Evolutionary conservation across 106 monocot species (phyloP), one percentile per base, ranked within the genome.

Genomic region (Allium sativum): DNA sequence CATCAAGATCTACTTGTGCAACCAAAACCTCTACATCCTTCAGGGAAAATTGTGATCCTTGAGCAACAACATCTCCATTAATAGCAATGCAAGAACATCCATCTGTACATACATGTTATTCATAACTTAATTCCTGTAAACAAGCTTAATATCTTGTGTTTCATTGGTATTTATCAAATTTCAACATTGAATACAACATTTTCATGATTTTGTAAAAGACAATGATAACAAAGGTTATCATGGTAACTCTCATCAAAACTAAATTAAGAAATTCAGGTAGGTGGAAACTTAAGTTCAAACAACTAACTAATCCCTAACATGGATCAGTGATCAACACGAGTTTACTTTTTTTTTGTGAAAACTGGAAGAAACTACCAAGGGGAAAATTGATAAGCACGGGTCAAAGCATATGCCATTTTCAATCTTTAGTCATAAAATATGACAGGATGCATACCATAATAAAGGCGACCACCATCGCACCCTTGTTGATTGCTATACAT

Each of bases 401-500:
- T 10, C 55, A 56, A 58, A 2, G 41, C 14, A 12, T 14, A 13
- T 40, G 58, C 48, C 48, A 12, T 12, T 50, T 0, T 0, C 41
- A 11, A 16, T 19, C 6, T 60, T 40, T 55, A 56, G 15, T 61
- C 44, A 0, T 18, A 20, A 45, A 48, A 19, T 43, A 48, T 17
- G 1, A 48, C 42, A 60, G 19, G 62, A 22, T 44, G 7, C 50
- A 31, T 78, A 98, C 98, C 98, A 73, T 81, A 98, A 74, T 98
- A 98, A 57, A 98, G 84, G 42, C 98, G 88, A 47, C 88, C 83
- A 57, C 98, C 98, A 92, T 98, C 98, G 71, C 98, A 98, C 3
- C 98, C 98, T 70, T 98, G 92, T 41, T 98, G 98, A 83, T 98
- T 98, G 70, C 90, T 82, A 51, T 98, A 98, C 65, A 98, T 80